Evolutionary conservation across 2,329 filamentous ascomycete species (phyloP), one percentile per base, ranked within the genome.

Genomic region (Thelonectria blattea): DNA sequence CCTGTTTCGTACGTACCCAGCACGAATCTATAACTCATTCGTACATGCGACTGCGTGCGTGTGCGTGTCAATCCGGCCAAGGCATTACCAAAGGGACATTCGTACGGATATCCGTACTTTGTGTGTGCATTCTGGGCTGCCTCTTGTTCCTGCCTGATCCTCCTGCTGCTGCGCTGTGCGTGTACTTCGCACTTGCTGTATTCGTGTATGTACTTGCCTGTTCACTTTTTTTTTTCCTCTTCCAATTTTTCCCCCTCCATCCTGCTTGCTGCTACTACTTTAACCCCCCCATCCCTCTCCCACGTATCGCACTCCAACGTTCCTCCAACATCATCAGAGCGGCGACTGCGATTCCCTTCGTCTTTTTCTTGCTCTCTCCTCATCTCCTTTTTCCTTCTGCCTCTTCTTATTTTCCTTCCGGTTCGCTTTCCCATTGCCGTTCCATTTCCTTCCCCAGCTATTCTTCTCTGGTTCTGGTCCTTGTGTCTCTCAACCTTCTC

Each of bases 281-380:
- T 48, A 18, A 10, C 20, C 45, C 22, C 20, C 32, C 34, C 53
- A 30, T 30, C 34, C 34, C 27, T 52, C 53, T 56, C 51, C 62
- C 54, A 59, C 63, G 43, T 52, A 58, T 64, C 59, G 50, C 52
- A 64, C 61, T 58, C 27, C 59, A 55, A 20, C 20, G 18, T 46
- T 58, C 54, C 48, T 51, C 56, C 59, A 59, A 61, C 60, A 66
- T 48, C 56, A 63, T 59, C 60, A 56, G 54, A 66, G 64, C 58
- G 61, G 61, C 60, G 64, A 60, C 64, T 69, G 65, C 65, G 59
- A 68, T 65, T 66, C 66, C 56, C 42, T 57, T 62, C 45, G 34
- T 45, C 20, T 58, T 61, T 63, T 57, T 67, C 65, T 64, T 67
- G 58, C 58, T 53, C 50, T 65, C 49, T 63, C 56, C 52, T 62